These are phyloP conservation scores for Ramichloridium luteum DNA, from an alignment of 2,329 filamentous ascomycete species.

Conservation along the genomic window DNA sequence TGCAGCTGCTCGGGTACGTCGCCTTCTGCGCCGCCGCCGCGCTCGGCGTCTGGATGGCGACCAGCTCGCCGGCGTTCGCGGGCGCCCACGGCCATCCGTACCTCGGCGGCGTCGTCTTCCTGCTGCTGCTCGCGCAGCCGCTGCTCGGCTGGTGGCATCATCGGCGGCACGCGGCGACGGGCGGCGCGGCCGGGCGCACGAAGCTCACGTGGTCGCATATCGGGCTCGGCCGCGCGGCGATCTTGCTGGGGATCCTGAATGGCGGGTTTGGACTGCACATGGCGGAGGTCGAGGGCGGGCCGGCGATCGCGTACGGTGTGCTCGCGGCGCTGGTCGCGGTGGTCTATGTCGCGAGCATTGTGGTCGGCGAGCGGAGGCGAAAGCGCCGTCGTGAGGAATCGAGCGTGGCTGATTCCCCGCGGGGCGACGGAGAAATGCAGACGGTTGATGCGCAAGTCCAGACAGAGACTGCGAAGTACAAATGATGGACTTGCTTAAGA, in stretches of 20 bases:
- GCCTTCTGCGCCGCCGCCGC: conserved; percentile 38
- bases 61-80: conserved; percentile 26
- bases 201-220: conserved; percentile 32
- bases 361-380: conserved; percentile 19
- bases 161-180: conserved; percentile 11
- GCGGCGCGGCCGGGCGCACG: conserved; percentile 35
- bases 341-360: conserved; percentile 26
- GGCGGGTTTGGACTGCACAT: conserved; percentile 42
- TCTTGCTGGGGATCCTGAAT: conserved; percentile 44
- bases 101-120: conserved; percentile 41
- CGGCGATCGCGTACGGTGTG: conserved; percentile 36
- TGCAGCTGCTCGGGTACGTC: conserved; percentile 39
- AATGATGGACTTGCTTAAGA: too few relatives aligned
- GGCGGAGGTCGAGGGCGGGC: conserved; percentile 25
- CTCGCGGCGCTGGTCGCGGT: conserved; percentile 37
- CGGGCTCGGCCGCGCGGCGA: conserved; percentile 25
- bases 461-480: too few relatives aligned
- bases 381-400: too few relatives aligned
- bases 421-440: too few relatives aligned
- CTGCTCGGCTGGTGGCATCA: conserved; percentile 42
- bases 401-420: too few relatives aligned
- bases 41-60: conserved; percentile 41
- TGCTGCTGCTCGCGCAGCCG: conserved; percentile 43
- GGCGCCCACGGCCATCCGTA: conserved; percentile 41
- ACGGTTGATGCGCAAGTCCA: too few relatives aligned